A percentile compares a stretch with the other conserved stretches of the same genome.
These are phyloP conservation scores for Pascua guehoae DNA, from an alignment of 1,284 basidiomycete species.

Conservation along the genomic window DNA sequence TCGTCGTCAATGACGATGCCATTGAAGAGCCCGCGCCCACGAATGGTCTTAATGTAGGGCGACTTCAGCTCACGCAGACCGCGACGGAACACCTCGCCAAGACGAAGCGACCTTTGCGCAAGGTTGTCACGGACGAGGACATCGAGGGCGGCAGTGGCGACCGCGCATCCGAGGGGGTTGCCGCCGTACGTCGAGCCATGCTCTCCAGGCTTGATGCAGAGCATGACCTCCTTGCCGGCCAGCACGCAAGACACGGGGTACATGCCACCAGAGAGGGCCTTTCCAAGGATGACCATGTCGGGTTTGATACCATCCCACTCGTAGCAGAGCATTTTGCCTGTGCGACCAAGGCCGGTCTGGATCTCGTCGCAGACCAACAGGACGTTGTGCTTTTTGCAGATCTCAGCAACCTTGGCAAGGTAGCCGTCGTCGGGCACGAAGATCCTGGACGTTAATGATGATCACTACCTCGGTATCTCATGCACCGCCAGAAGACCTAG, in stretches of 20 bases:
- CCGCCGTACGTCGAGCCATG: conserved; percentile 96
- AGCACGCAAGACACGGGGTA: conserved; percentile 96
- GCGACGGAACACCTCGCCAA: conserved; percentile 78
- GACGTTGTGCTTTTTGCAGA: conserved; percentile 93
- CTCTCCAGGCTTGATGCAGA: conserved; percentile 92
- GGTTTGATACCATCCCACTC: conserved; percentile 87
- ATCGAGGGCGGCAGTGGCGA: conserved; percentile 83
- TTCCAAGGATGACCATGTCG: conserved; percentile 90
- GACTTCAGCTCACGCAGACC: conserved; percentile 64
- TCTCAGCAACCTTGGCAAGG: conserved; percentile 66
- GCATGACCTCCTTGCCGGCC: conserved; percentile 84
- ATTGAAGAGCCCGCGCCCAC: conserved; percentile 85
- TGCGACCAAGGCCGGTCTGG: conserved; percentile 66
- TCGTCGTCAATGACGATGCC: conserved; percentile 89
- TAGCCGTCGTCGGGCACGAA: conserved; percentile 90
- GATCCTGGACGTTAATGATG: too few species aligned
- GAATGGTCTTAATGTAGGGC: conserved; percentile 67
- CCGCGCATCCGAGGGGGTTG: conserved; percentile 92
- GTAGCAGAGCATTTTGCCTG: conserved; percentile 62
- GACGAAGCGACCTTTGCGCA: conserved; percentile 66
- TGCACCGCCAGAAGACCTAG: too few species aligned
- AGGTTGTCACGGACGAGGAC: conserved; percentile 85
- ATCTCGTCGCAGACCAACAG: conserved; percentile 98
- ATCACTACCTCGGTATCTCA: too few species aligned
- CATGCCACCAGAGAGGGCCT: conserved; percentile 91